Conservation (phyloP, 2,329 filamentous ascomycete species). For the Septoria linicola region DNA sequence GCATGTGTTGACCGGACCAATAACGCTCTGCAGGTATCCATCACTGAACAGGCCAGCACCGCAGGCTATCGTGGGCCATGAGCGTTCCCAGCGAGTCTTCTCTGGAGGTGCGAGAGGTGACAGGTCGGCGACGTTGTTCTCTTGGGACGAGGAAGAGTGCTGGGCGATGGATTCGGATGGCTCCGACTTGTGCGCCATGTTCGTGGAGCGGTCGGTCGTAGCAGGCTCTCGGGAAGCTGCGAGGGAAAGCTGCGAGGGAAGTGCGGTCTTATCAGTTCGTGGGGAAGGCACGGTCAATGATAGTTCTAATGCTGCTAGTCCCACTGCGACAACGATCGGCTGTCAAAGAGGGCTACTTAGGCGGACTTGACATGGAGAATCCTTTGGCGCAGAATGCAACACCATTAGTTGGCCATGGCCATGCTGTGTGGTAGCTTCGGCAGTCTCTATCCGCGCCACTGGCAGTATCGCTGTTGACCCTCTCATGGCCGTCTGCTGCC, state of each 20-base stretch:
- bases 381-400: neutral
- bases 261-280: too few species aligned
- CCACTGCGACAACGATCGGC: too few species aligned
- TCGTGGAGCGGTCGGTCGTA: too few species aligned
- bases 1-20: constrained; percentile 81
- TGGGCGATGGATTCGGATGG: constrained; percentile 7
- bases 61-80: constrained; percentile 78
- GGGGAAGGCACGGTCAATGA: too few species aligned
- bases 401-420: neutral
- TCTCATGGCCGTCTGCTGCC: too few species aligned
- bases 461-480: too few species aligned
- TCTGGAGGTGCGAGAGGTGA: constrained; percentile 11
- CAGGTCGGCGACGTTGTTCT: constrained; percentile 3
- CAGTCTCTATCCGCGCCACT: constrained; percentile 2
- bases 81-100: constrained; percentile 47
- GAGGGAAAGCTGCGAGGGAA: neutral
- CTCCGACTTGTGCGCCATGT: constrained; percentile 18
- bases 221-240: too few species aligned
- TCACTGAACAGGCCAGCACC: constrained; percentile 89
- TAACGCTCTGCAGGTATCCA: constrained; percentile 89
- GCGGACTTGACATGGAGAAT: constrained; percentile 1
- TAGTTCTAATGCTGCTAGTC: neutral
- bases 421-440: neutral
- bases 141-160: neutral
- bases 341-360: neutral